Base-by-base conservation (phyloP, 163 green algal species). In the Scenedesmus sp. region DNA sequence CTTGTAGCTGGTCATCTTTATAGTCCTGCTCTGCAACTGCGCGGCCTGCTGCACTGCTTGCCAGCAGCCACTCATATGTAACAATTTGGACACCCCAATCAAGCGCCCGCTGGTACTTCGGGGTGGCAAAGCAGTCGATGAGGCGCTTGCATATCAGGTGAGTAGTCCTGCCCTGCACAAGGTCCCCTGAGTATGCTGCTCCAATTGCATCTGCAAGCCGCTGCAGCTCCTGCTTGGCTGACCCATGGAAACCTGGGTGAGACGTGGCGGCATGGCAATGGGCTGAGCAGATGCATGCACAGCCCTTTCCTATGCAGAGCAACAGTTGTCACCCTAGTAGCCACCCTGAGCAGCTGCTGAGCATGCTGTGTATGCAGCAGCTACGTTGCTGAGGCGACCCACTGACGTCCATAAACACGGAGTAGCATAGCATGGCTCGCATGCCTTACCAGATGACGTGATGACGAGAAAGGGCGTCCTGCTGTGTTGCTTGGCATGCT, bases 131-230 rank as follows among this genome's bases (percentile, higher is more conserved):
- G 53, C 76, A 87, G 87, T 91, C 87, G 26, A 91, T 87, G 10
- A 91, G 46, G 35, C 87, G 87, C 76, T 87, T 87, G 78, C 87
- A 91, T 26, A 91, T 56, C 22, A 91, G 40, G 87, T 91, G 87
- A 18, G 87, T 91, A 13, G 87, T 91, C 56, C 26, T n/a, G 78
- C 87, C 87, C 33, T 72, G 87, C 9, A 91, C 87, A 18, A 91
- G 87, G 2, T 87, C 87, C 26, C 87, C 87, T 20, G 56, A 80
- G 53, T 87, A 87, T n/a, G 46, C 43, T 44, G 76, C 87, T 12
- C 87, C 87, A 40, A 87, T 33, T 10, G 33, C n/a, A 5, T 43
- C 53, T 59, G 42, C 87, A 35, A 91, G 78, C 15, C 26, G 46
- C 53, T 85, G 70, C 78, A 91, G 78, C 78, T 91, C 16, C 78